Base-by-base conservation (phyloP, 345 rosid species). In the Boechera retrofracta region DNA sequence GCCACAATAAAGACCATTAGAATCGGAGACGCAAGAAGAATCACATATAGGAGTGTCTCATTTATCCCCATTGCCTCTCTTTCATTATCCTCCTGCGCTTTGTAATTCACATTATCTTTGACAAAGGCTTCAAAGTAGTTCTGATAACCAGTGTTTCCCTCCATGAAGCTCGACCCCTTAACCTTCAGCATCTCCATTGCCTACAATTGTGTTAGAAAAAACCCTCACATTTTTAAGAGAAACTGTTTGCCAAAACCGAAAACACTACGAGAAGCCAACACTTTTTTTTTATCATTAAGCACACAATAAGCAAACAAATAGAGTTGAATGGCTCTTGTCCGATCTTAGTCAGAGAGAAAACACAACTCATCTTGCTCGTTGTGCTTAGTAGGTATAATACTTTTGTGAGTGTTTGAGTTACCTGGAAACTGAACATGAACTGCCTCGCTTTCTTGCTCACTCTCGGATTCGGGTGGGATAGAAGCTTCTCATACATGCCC, bases 151-250 rank as follows among this genome's bases (percentile, higher is more conserved):
- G 78, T 73, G 82, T 76, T 83, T 49, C 44, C 74, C 10, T 84
- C 33, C 0, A 81, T 64, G 53, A 51, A 69, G 66, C 75, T 83
- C 31, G 91, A 86, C 45, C 80, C 84, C 10, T 81, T 81, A 12
- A 89, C 79, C 91, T 90, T 94, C 87, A 94, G 74, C 86, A 88
- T 85, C 74, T 89, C 92, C 96, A 91, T 90, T 71, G 97, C 98
- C 97, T 94, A 69, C 26, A 33, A 38, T 7, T 42, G 58, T 12
- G 10, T 35, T 0, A 60, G 10, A 4, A 56, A 53, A 53, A 36
- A 24, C 21, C 31, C 15, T 64, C 54, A 36, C 16, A 64, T 44
- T 68, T 39, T 59, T 9, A 24, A 5, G 67, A 29, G n/a, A 74
- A 7, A 45, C 7, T 44, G 66, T 44, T 51, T 32, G 49, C 33